Conservation (phyloP, 192 early-diverging fungal species). For the Jimgerdemannia lactiflua region DNA sequence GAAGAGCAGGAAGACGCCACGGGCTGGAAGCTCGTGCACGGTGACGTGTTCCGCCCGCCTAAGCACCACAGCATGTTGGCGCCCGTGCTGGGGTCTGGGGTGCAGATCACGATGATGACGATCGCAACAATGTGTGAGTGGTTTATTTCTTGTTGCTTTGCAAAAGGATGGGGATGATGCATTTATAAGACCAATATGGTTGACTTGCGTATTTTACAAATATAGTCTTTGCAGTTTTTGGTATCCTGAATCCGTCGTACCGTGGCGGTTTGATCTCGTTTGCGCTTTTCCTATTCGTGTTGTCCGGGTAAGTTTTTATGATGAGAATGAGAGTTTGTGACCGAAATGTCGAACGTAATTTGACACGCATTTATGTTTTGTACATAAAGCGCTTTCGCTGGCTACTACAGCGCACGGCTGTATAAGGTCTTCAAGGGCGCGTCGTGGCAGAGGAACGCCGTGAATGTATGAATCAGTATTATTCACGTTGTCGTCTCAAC, state of each 20-base stretch:
- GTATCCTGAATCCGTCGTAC: constrained; percentile 62
- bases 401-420: constrained; percentile 69
- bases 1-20: constrained; percentile 67
- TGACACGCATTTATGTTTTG: too few relatives aligned
- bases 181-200: too few relatives aligned
- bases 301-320: constrained; percentile 37
- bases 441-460: constrained; percentile 68
- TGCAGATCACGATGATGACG: constrained; percentile 62
- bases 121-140: constrained; percentile 42
- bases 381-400: constrained; percentile 40
- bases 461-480: constrained; percentile 21
- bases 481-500: too few relatives aligned
- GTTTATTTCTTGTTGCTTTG: constrained; percentile 2
- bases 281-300: constrained; percentile 52
- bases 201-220: too few relatives aligned
- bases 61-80: constrained; percentile 61
- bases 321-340: not conserved
- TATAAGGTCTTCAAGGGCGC: constrained; percentile 67
- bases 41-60: constrained; percentile 75
- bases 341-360: too few relatives aligned
- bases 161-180: too few relatives aligned
- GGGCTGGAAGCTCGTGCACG: constrained; percentile 79
- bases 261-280: constrained; percentile 60
- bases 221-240: constrained; percentile 51
- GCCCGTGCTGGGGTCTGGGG: constrained; percentile 68